phyloP scores from a whole-genome alignment of 2,329 filamentous ascomycete species.

The Beauveria scarabaeidicola region DNA sequence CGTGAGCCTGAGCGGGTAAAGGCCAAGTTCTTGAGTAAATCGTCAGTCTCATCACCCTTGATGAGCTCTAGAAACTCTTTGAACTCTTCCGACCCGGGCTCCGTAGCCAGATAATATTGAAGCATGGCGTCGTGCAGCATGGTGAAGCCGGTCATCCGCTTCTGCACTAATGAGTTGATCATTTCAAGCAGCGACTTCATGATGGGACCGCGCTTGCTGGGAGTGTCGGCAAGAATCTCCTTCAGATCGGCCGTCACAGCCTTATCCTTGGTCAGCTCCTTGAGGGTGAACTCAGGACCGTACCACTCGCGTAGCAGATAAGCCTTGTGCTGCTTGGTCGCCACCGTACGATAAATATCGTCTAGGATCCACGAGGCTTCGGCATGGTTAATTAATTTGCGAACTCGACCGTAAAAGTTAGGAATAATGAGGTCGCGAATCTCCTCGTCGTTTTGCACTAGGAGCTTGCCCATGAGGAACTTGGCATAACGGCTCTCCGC shows the following conservation, averaged over 20 bases:
- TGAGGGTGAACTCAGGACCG: constrained; percentile 82
- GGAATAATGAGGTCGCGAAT: constrained; percentile 83
- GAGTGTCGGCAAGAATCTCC: constrained; percentile 63
- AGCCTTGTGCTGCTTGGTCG: constrained; percentile 78
- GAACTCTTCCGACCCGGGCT: constrained; percentile 69
- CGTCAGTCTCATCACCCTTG: constrained; percentile 84
- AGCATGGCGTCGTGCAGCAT: constrained; percentile 98
- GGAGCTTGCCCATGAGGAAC: constrained; percentile 90
- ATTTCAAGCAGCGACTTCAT: constrained; percentile 78
- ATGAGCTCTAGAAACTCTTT: constrained; percentile 83
- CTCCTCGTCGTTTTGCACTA: constrained; percentile 83
- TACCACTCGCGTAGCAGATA: constrained; percentile 90
- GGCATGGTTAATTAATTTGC: constrained; percentile 87
- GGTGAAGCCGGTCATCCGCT: constrained; percentile 93
- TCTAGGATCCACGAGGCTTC: constrained; percentile 97
- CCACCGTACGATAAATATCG: constrained; percentile 86
- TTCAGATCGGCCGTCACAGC: constrained; percentile 60
- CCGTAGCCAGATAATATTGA: constrained; percentile 82
- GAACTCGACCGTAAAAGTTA: constrained; percentile 91
- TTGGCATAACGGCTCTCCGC: constrained; percentile 96
- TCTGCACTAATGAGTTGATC: constrained; percentile 89
- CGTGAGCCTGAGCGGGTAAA: constrained; percentile 86
- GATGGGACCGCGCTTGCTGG: constrained; percentile 79
- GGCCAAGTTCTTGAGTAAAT: constrained; percentile 88
- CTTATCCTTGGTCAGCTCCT: constrained; percentile 49